These are phyloP conservation scores for Lomentospora prolificans DNA, from an alignment of 2,329 filamentous ascomycete species.

Conservation along the genomic window DNA sequence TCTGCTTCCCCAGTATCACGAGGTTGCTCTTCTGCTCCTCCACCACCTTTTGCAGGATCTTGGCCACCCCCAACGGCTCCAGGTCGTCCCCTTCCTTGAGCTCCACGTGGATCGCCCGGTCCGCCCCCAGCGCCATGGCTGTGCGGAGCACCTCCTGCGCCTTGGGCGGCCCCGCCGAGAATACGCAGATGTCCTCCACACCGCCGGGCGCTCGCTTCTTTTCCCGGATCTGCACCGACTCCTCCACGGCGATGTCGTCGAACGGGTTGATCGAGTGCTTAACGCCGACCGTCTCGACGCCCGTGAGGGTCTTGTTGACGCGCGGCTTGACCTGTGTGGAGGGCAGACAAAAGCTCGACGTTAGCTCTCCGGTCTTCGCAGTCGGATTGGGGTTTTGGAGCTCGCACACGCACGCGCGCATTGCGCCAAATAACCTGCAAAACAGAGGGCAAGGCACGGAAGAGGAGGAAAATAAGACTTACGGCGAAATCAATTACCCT, in stretches of 20 bases:
- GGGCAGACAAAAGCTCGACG: background rate
- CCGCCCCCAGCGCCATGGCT: conserved; percentile 97
- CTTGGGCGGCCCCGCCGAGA: conserved; percentile 83
- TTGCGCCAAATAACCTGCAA: too few relatives aligned
- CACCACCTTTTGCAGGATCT: conserved; percentile 72
- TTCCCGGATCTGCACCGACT: conserved; percentile 89
- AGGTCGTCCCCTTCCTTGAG: conserved; percentile 63
- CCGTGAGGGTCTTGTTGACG: conserved; percentile 66
- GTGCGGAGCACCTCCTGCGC: conserved; percentile 82
- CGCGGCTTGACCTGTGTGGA: conserved; percentile 51
- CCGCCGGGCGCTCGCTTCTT: conserved; percentile 61
- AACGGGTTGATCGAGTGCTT: conserved; percentile 99
- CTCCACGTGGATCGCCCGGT: conserved; percentile 84
- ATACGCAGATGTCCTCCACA: conserved; percentile 85
- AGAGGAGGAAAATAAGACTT: conserved; percentile 23
- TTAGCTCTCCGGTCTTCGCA: too few relatives aligned
- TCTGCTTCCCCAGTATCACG: conserved; percentile 93
- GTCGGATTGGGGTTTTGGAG: too few relatives aligned
- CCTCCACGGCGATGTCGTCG: conserved; percentile 95
- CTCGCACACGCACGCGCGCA: too few relatives aligned
- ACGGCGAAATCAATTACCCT: conserved; percentile 82
- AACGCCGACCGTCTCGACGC: conserved; percentile 82
- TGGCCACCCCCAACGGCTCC: conserved; percentile 87
- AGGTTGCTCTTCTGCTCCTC: conserved; percentile 81
- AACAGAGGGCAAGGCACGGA: too few relatives aligned